Conservation (phyloP, 768 basidiomycete genomes). For the Lactarius quietus region DNA sequence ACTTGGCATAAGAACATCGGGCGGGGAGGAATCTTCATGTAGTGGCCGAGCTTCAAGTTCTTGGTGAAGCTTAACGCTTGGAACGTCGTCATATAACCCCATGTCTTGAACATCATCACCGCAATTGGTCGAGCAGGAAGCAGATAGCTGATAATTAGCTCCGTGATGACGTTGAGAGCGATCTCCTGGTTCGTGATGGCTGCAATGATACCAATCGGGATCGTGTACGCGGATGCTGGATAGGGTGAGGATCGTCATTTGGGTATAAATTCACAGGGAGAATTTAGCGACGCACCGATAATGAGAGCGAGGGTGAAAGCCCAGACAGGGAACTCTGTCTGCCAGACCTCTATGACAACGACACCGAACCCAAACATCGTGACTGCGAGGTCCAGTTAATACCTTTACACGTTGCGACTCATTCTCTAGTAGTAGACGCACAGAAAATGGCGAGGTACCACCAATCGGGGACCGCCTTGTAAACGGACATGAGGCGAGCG, state of each 20-base stretch:
- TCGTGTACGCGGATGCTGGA: constrained; percentile 53
- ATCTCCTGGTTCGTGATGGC: constrained; percentile 78
- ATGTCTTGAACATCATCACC: constrained; percentile 86
- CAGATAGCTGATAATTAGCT: constrained; percentile 78
- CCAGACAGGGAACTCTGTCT: constrained; percentile 69
- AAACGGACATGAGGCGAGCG: no score
- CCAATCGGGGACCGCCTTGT: no score
- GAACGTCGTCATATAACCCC: constrained; percentile 67
- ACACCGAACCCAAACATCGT: constrained; percentile 46
- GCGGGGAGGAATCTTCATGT: constrained; percentile 71
- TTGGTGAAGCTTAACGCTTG: constrained; percentile 66
- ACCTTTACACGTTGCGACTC: not conserved
- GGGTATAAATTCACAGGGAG: not conserved
- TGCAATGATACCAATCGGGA: constrained; percentile 78
- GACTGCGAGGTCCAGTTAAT: no score
- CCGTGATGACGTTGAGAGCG: constrained; percentile 68
- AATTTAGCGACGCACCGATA: constrained; percentile 39
- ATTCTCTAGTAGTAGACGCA: no score
- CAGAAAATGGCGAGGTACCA: no score
- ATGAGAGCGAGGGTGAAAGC: constrained; percentile 67
- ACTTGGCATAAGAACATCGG: constrained; percentile 73
- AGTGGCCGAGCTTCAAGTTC: constrained; percentile 73
- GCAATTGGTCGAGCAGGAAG: constrained; percentile 77
- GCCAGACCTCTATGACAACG: constrained; percentile 67
- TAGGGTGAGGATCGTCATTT: not conserved